phyloP scores from a whole-genome alignment of 2,329 filamentous ascomycete species.

The Calycina marina region DNA sequence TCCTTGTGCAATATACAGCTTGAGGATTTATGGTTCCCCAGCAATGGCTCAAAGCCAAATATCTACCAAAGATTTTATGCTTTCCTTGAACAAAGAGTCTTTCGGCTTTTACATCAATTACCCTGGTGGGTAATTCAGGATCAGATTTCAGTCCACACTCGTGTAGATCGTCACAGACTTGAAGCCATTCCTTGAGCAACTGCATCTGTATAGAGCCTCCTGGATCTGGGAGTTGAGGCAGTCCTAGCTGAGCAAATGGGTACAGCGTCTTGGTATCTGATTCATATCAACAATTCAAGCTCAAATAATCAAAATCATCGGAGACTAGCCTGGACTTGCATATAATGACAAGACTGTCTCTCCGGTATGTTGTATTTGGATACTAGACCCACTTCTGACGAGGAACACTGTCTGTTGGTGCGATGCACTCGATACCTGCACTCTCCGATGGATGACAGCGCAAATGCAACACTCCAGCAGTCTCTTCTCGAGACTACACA shows the following conservation, averaged over 20 bases:
- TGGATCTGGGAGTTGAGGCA: slow-evolving; percentile 1
- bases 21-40: slow-evolving; percentile 4
- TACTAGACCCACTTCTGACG: too few relatives aligned
- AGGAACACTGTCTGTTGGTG: slow-evolving; percentile 1
- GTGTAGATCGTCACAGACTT: slow-evolving; percentile 2
- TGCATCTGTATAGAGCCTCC: slow-evolving; percentile 1
- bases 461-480: too few relatives aligned
- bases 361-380: too few relatives aligned
- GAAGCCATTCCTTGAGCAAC: slow-evolving; percentile 3
- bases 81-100: too few relatives aligned
- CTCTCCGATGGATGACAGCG: too few relatives aligned
- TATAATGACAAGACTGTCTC: too few relatives aligned
- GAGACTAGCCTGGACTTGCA: too few relatives aligned
- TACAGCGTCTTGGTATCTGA: too few relatives aligned
- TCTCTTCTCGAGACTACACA: too few relatives aligned
- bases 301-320: too few relatives aligned
- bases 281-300: too few relatives aligned
- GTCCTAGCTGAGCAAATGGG: slow-evolving; percentile 3
- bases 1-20: slow-evolving; percentile 1
- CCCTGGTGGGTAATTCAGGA: slow-evolving; percentile 2
- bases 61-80: slow-evolving; percentile 7
- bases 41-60: slow-evolving; percentile 8
- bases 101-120: slow-evolving; percentile 4
- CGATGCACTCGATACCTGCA: too few relatives aligned
- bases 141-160: neutral